Percentiles rank a stretch among this genome's conserved stretches.
Evolutionary conservation across 495 filamentous ascomycete species (phyloP).

Genomic region (Penicillium cinerascens): DNA sequence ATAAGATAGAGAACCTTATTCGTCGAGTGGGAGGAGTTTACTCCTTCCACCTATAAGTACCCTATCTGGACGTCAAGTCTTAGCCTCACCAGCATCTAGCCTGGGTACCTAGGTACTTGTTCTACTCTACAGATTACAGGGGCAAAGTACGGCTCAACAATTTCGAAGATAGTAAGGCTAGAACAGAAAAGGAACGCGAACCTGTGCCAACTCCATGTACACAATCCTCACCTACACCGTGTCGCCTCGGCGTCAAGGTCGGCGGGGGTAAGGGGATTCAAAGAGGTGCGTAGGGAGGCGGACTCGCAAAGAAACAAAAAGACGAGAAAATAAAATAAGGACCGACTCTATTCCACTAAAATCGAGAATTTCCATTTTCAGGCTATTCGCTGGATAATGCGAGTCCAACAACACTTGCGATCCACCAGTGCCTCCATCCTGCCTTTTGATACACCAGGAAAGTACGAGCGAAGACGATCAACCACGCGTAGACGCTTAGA

Average conservation of each 20-base stretch:
- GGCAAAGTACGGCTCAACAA: constrained; percentile 3
- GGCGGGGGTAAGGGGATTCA: background rate
- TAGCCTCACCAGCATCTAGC: background rate
- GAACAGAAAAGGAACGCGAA: constrained; percentile 22
- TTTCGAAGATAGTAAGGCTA: constrained; percentile 26
- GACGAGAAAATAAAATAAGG: background rate
- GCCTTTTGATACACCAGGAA: constrained; percentile 51
- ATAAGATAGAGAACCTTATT: background rate
- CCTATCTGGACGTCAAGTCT: background rate
- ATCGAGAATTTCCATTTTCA: constrained; percentile 47
- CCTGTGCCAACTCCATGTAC: constrained; percentile 27
- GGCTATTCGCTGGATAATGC: constrained; percentile 46
- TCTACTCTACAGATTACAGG: background rate
- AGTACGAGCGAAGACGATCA: constrained; percentile 45
- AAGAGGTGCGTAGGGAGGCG: background rate
- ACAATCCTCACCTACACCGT: constrained; percentile 21
- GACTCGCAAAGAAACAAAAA: background rate
- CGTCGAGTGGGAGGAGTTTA: background rate
- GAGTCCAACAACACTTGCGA: constrained; percentile 45
- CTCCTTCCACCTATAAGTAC: background rate
- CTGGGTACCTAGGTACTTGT: background rate
- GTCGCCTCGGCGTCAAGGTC: constrained; percentile 4
- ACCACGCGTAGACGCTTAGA: constrained; percentile 63
- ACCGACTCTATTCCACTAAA: constrained; percentile 50
- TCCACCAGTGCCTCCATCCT: constrained; percentile 43